Evolutionary conservation across 116 monocot species (phyloP).

Genomic region (Thalassia testudinum): DNA sequence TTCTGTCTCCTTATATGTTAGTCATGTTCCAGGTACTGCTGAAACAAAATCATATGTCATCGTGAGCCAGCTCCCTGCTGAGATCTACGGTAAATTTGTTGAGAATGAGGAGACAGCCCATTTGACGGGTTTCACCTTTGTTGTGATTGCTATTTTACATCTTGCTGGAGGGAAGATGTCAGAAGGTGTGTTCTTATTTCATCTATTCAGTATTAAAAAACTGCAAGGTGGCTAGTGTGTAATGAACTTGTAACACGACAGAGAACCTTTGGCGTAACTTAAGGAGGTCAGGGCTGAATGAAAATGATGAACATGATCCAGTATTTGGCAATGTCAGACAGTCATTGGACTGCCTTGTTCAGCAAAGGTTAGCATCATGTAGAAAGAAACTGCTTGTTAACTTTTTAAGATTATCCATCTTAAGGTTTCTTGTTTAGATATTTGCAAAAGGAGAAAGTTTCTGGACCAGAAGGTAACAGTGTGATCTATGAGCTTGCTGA

Average conservation of each 20-base stretch:
- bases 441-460: no score
- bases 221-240: no score
- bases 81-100: conserved; percentile 44
- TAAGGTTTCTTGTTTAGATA: conserved; percentile 25
- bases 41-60: conserved; percentile 71
- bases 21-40: conserved; percentile 28
- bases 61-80: conserved; percentile 43
- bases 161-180: no score
- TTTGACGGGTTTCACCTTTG: conserved; percentile 59
- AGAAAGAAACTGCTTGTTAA: background rate
- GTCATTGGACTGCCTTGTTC: no score
- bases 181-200: no score
- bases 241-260: no score
- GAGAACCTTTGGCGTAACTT: no score
- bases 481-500: conserved; percentile 89
- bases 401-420: background rate
- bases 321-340: conserved; percentile 66
- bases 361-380: conserved; percentile 46
- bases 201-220: no score
- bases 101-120: conserved; percentile 58
- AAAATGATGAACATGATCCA: conserved; percentile 58
- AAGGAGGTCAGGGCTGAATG: no score
- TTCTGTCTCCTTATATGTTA: background rate
- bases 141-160: conserved; percentile 56
- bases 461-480: conserved; percentile 57